These are phyloP conservation scores for Lentinula lateritia DNA, from an alignment of 768 basidiomycete species.

Conservation along the genomic window DNA sequence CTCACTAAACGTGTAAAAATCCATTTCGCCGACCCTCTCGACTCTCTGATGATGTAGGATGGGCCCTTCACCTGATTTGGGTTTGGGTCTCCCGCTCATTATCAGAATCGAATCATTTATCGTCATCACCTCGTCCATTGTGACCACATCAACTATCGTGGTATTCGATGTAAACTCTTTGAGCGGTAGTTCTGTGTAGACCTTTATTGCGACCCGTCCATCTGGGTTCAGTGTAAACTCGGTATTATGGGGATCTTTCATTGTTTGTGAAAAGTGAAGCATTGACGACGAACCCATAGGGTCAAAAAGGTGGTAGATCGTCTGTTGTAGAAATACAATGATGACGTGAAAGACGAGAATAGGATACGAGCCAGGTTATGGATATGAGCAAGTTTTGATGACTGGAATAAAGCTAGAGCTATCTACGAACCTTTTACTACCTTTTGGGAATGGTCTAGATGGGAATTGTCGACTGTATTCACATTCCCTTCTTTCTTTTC, in stretches of 20 bases:
- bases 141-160: neutral
- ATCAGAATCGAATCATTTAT: neutral
- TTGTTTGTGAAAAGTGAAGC: neutral
- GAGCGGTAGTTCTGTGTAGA: neutral
- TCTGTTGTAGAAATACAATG: neutral
- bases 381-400: neutral
- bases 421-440: neutral
- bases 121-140: neutral
- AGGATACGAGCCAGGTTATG: too few relatives aligned
- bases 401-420: neutral
- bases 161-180: slow-evolving; percentile 1
- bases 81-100: neutral
- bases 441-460: neutral
- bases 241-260: neutral
- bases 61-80: neutral
- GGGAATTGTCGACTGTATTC: neutral
- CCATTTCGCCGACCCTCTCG: neutral
- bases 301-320: neutral
- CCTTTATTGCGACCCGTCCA: neutral
- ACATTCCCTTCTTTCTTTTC: neutral
- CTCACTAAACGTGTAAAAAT: slow-evolving; percentile 2
- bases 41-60: slow-evolving; percentile 1
- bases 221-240: neutral
- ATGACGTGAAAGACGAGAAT: neutral
- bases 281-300: neutral